Evolutionary conservation across 139 green algal species (phyloP).

Genomic region (Tetraselmis chui): DNA sequence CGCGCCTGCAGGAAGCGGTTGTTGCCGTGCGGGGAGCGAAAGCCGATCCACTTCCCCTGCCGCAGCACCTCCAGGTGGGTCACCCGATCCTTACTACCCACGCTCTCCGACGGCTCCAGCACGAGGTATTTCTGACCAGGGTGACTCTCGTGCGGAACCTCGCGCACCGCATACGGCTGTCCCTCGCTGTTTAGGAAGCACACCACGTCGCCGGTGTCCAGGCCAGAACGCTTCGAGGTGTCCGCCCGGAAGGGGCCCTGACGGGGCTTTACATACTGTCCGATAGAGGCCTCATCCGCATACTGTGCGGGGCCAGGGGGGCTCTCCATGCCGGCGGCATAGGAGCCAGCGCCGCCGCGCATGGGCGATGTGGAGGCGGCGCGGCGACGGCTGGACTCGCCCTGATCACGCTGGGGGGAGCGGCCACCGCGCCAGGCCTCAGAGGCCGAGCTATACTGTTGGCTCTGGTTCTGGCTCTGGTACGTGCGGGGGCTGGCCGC

Average conservation of each 20-base stretch:
- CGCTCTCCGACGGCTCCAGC: neutral
- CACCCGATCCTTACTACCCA: neutral
- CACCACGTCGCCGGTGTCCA: constrained; percentile 32
- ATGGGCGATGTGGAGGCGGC: neutral
- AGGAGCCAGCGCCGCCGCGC: neutral
- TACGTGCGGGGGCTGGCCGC: neutral
- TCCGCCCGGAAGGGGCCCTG: constrained; percentile 13
- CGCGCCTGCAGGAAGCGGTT: constrained; percentile 61
- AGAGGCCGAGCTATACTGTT: neutral
- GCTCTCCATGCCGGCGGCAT: neutral
- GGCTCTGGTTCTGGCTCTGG: neutral
- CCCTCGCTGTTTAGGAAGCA: constrained; percentile 14
- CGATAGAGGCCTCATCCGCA: neutral
- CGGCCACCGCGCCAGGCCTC: neutral
- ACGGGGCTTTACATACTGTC: constrained; percentile 7
- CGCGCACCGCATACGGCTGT: neutral
- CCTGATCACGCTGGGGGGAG: neutral
- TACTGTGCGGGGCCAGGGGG: neutral
- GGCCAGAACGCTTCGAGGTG: constrained; percentile 6
- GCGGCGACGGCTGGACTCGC: neutral
- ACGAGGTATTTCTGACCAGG: neutral
- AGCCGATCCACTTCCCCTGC: constrained; percentile 52
- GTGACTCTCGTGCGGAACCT: neutral
- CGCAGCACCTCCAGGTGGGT: constrained; percentile 15
- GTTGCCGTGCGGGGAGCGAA: constrained; percentile 42